A percentile compares a stretch with the other conserved stretches of the same genome.
These are phyloP conservation scores for Aciculosporium take DNA, from an alignment of 2,329 filamentous ascomycete genomes.

Conservation along the genomic window DNA sequence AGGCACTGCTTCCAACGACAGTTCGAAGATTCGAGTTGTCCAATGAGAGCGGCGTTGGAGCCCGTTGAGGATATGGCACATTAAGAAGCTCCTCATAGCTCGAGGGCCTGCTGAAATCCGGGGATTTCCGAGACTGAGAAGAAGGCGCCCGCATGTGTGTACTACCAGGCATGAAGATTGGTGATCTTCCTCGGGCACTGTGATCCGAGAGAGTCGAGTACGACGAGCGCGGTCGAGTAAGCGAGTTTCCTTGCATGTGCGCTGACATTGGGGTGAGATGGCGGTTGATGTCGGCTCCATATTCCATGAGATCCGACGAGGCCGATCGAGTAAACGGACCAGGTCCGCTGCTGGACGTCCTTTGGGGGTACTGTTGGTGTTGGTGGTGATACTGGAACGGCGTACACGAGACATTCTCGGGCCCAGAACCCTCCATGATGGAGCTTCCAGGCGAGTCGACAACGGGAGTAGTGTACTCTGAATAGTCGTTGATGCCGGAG, in stretches of 20 bases:
- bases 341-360: constrained; percentile 27
- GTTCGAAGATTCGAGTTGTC: constrained; percentile 71
- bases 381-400: constrained; percentile 52
- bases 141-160: constrained; percentile 34
- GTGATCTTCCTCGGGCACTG: constrained; percentile 48
- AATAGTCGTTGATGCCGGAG: constrained; percentile 34
- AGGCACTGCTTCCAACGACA: constrained; percentile 77
- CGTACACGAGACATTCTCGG: constrained; percentile 32
- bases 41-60: constrained; percentile 49
- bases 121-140: constrained; percentile 37
- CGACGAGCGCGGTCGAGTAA: constrained; percentile 58
- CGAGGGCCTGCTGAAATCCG: constrained; percentile 36
- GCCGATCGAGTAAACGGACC: constrained; percentile 19
- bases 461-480: constrained; percentile 28
- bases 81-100: constrained; percentile 49
- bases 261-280: constrained; percentile 47
- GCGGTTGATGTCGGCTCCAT: constrained; percentile 38
- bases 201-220: constrained; percentile 64
- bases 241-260: constrained; percentile 39
- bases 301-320: constrained; percentile 39
- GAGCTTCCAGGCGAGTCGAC: constrained; percentile 37
- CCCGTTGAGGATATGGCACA: constrained; percentile 67
- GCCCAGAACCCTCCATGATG: constrained; percentile 29
- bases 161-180: constrained; percentile 28
- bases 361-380: constrained; percentile 27